Conservation (phyloP, 306 rosid genomes). For the Glycyrrhiza uralensis region DNA sequence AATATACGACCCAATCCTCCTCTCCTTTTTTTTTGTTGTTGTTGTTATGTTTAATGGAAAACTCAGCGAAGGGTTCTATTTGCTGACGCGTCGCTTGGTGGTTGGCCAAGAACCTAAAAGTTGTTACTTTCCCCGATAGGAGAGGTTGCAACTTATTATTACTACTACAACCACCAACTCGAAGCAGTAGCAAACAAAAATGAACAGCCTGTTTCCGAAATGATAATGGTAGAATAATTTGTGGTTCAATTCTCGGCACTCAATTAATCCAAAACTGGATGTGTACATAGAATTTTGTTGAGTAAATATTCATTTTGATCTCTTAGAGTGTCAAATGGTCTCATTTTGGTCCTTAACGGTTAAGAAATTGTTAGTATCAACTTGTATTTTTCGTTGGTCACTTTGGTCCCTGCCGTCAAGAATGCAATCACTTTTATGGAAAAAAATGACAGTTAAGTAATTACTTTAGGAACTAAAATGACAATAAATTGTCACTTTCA, state of each 20-base stretch:
- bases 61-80: neutral
- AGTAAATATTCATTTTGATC: too few species aligned
- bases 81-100: constrained; percentile 13
- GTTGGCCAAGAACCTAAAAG: constrained; percentile 31
- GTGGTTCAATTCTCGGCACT: neutral
- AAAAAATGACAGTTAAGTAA: too few species aligned
- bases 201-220: constrained; percentile 1
- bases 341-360: too few species aligned
- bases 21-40: neutral
- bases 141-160: constrained; percentile 25
- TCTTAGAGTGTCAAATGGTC: too few species aligned
- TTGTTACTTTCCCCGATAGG: neutral
- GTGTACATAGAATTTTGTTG: too few species aligned
- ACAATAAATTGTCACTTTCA: too few species aligned
- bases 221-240: neutral
- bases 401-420: too few species aligned
- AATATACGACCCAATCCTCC: neutral
- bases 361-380: neutral
- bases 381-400: neutral
- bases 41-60: neutral
- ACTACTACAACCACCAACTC: constrained; percentile 10
- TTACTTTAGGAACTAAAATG: too few species aligned
- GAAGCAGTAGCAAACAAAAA: constrained; percentile 10
- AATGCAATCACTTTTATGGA: too few species aligned
- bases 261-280: neutral